Evolutionary conservation across 1,284 basidiomycete species (phyloP).

Genomic region (Coniferiporia weirii): DNA sequence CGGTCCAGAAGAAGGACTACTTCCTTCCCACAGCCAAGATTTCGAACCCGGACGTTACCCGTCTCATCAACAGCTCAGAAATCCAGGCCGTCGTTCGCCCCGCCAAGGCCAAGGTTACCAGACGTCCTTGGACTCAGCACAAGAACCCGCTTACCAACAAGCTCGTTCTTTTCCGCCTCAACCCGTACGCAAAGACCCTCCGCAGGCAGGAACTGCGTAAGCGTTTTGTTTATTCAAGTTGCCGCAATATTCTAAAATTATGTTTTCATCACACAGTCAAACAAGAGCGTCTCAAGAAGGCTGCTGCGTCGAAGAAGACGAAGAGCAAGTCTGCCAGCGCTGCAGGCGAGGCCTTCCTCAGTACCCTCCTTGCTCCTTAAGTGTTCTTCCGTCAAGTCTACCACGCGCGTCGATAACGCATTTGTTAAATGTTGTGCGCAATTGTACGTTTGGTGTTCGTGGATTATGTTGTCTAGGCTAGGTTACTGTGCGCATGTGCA

Average conservation of each 20-base stretch:
- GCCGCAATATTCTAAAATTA: slow-evolving; percentile 5
- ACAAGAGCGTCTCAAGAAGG: slow-evolving; percentile 70
- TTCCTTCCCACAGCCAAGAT: slow-evolving; percentile 93
- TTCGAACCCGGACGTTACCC: slow-evolving; percentile 93
- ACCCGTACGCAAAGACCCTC: slow-evolving; percentile 97
- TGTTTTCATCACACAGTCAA: slow-evolving; percentile 48
- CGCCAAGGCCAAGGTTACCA: slow-evolving; percentile 74
- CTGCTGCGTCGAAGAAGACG: slow-evolving; percentile 43
- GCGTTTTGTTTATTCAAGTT: slow-evolving; percentile 24
- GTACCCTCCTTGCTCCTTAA: slow-evolving; percentile 84
- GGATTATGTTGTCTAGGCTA: neutral
- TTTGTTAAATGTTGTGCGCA: neutral
- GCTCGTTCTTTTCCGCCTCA: slow-evolving; percentile 95
- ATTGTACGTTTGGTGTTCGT: slow-evolving; percentile 1
- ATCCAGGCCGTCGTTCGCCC: slow-evolving; percentile 94
- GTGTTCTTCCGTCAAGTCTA: slow-evolving; percentile 8
- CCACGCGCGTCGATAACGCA: neutral
- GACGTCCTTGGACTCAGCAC: slow-evolving; percentile 98
- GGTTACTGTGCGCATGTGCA: slow-evolving; percentile 5
- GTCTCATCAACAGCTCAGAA: slow-evolving; percentile 97
- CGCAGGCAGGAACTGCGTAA: slow-evolving; percentile 82
- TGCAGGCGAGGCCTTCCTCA: slow-evolving; percentile 84
- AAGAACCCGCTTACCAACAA: slow-evolving; percentile 99
- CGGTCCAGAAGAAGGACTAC: slow-evolving; percentile 92
- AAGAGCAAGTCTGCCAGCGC: slow-evolving; percentile 54